Base-by-base conservation (phyloP, 495 filamentous ascomycete species). In the Xylaria bambusicola region DNA sequence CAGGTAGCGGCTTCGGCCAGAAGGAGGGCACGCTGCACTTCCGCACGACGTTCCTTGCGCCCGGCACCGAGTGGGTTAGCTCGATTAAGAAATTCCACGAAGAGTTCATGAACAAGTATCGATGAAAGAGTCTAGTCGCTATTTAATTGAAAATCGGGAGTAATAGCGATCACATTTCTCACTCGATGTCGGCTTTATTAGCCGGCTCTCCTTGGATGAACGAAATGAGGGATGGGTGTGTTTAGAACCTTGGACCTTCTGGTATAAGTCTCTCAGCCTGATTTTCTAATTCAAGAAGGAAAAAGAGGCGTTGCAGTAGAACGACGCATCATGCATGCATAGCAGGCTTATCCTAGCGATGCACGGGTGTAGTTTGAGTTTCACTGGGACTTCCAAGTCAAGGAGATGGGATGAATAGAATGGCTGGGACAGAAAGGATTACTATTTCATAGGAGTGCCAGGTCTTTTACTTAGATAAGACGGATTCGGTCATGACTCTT, bases 11-110 rank as follows among this genome's bases (percentile, higher is more conserved):
- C 4, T 98, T 98, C 67, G 93, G 94, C 6, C 94, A 98, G 80
- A 92, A 87, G 77, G 88, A 94, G 65, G 88, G 89, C 67, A 92
- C 87, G 18, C 77, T 94, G 68, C 94, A 98, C 82, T 95, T 98
- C 81, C 82, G 94, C 63, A 98, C 94, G 1, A 98, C 95, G 5
- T 98, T 98, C 81, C 78, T 98, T 56, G 92, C 94, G 4, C 94
- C 95, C 0, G 94, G 94, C 3, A 96, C 92, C 6, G 92, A 96
- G 69, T 98, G 94, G 94, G 87, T 95, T 31, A 88, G 88, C 36
- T 83, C 86, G 61, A 90, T 98, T 62, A 85, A 85, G 61, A 87
- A 90, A 74, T 98, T 98, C 78, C 94, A 98, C 74, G 73, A 84
- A 67, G 87, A 89, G 57, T 98, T 98, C 71, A 91, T 98, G 86